Conservation (phyloP, 2,329 filamentous ascomycete genomes). For the Thielaviopsis ethacetica region DNA sequence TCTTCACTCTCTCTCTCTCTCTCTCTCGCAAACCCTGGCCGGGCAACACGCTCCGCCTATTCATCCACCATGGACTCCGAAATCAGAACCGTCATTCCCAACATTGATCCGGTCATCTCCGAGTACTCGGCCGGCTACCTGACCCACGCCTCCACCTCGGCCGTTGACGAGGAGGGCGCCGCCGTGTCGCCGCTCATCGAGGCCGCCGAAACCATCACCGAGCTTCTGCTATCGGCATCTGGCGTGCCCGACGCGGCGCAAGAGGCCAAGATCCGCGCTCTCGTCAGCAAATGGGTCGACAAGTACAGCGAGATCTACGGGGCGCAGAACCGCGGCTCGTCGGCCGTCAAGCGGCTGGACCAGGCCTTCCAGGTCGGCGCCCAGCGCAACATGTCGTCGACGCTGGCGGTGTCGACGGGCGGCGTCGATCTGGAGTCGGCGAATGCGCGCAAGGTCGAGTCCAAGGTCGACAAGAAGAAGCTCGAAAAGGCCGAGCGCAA, state of each 20-base stretch:
- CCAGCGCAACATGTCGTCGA: conserved; percentile 91
- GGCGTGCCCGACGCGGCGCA: conserved; percentile 58
- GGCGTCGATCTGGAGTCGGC: conserved; percentile 87
- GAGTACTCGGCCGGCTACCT: conserved; percentile 92
- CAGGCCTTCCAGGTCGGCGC: conserved; percentile 90
- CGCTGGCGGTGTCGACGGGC: conserved; percentile 68
- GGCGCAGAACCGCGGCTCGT: conserved; percentile 53
- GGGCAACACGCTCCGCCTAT: too few relatives aligned
- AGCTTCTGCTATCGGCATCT: conserved; percentile 83
- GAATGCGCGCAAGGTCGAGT: conserved; percentile 86
- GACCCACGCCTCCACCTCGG: conserved; percentile 77
- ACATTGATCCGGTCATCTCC: conserved; percentile 74
- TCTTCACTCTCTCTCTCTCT: too few relatives aligned
- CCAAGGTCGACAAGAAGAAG: conserved; percentile 95
- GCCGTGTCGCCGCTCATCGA: conserved; percentile 65
- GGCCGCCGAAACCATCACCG: conserved; percentile 70
- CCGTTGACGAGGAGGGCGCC: conserved; percentile 56
- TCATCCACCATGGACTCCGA: conserved; percentile 60
- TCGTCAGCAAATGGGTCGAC: conserved; percentile 81
- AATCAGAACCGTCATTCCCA: conserved; percentile 68
- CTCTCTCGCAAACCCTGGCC: not conserved
- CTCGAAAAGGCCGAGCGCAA: conserved; percentile 96
- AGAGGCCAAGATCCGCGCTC: conserved; percentile 60
- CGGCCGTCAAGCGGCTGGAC: conserved; percentile 69
- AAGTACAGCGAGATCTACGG: conserved; percentile 62